These are phyloP conservation scores for Pugionium cornutum DNA, from an alignment of 345 rosid species.

Conservation along the genomic window DNA sequence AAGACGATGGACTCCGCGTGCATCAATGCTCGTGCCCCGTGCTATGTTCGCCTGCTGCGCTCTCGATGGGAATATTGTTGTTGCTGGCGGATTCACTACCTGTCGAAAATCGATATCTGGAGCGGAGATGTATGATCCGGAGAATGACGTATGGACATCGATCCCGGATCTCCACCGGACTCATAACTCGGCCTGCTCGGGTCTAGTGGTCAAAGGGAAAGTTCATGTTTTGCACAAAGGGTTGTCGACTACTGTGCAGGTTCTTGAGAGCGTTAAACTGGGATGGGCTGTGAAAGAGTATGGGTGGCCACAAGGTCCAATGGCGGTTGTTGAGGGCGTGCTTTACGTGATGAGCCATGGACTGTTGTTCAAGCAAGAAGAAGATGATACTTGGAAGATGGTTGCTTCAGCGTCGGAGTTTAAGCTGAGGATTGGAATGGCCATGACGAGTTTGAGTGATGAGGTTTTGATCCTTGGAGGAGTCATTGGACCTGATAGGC, in stretches of 20 bases:
- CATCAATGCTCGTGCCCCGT: slow-evolving; percentile 89
- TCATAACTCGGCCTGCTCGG: slow-evolving; percentile 91
- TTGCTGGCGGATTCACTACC: slow-evolving; percentile 92
- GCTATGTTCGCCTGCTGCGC: slow-evolving; percentile 95
- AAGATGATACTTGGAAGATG: slow-evolving; percentile 48
- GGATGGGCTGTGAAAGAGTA: slow-evolving; percentile 81
- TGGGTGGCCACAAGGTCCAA: slow-evolving; percentile 88
- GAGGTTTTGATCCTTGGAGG: slow-evolving; percentile 87
- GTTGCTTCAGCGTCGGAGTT: slow-evolving; percentile 79
- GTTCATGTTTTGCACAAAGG: slow-evolving; percentile 90
- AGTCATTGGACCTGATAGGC: slow-evolving; percentile 80
- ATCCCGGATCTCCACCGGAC: slow-evolving; percentile 85
- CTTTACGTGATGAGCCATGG: slow-evolving; percentile 75
- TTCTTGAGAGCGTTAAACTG: slow-evolving; percentile 56
- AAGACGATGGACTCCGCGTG: slow-evolving; percentile 64
- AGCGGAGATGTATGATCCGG: slow-evolving; percentile 93
- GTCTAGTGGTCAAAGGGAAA: slow-evolving; percentile 65
- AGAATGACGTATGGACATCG: slow-evolving; percentile 70
- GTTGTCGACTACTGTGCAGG: slow-evolving; percentile 75
- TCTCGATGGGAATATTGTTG: slow-evolving; percentile 80
- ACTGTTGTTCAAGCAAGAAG: slow-evolving; percentile 59
- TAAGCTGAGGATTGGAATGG: slow-evolving; percentile 79
- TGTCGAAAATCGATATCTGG: slow-evolving; percentile 84
- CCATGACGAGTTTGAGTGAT: slow-evolving; percentile 68
- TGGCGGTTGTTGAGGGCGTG: slow-evolving; percentile 73